These are phyloP conservation scores for Spironucleus salmonicida DNA, from an alignment of 208 protist species.

Conservation along the genomic window DNA sequence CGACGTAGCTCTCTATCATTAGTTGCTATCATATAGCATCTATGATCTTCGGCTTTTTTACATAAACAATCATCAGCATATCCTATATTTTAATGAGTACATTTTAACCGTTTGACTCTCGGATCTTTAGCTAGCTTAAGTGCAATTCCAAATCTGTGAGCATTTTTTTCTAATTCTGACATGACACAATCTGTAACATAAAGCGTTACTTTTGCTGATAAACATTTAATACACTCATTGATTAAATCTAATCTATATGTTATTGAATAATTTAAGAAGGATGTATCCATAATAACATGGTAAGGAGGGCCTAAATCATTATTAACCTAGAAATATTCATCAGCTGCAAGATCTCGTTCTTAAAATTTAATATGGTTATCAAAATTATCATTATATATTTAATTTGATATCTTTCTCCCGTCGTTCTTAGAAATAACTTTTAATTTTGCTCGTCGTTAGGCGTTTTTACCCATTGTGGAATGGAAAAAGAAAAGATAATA, in stretches of 20 bases:
- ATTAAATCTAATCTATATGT: slow-evolving; percentile 31
- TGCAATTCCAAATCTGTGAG: slow-evolving; percentile 31
- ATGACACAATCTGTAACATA: slow-evolving; percentile 43
- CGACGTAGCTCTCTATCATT: slow-evolving; percentile 39
- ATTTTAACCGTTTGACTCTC: slow-evolving; percentile 33
- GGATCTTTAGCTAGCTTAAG: slow-evolving; percentile 39
- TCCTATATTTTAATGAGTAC: slow-evolving; percentile 29
- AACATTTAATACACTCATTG: slow-evolving; percentile 36
- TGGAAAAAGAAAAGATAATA: no score
- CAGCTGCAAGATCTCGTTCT: no score
- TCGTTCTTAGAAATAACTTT: no score
- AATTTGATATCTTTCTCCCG: no score
- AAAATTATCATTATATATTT: no score
- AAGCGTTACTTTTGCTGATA: slow-evolving; percentile 35
- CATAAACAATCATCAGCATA: slow-evolving; percentile 43
- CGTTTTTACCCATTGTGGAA: no score
- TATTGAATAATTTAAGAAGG: slow-evolving; percentile 38
- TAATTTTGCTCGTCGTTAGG: no score
- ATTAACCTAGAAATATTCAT: slow-evolving; percentile 28
- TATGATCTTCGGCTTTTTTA: background rate
- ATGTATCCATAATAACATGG: slow-evolving; percentile 39
- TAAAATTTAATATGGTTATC: no score
- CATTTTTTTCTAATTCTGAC: slow-evolving; percentile 38
- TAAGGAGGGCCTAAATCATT: slow-evolving; percentile 33
- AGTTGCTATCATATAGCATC: slow-evolving; percentile 37